Evolutionary conservation across 805 yeast genomes (phyloP), one percentile per base, ranked within the genome.

Genomic region (Kuraishia piskuri): DNA sequence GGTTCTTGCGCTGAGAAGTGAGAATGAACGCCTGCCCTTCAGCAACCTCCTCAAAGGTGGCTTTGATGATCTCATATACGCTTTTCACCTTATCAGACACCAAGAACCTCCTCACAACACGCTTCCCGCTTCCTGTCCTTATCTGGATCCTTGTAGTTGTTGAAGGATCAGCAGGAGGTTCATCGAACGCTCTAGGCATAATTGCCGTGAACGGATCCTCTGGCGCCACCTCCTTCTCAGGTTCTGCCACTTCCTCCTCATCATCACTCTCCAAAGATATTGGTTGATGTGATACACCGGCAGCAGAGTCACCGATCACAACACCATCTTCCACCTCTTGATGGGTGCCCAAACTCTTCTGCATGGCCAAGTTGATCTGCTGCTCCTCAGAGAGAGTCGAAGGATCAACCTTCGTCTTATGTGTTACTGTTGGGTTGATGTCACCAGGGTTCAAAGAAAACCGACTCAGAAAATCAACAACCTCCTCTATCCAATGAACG

Each of bases 111-210:
- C 89, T 84, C 10, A 92, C 85, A 12, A 85, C 70, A 54, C 97
- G 75, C 49, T 83, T 78, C n/a, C 98, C 97, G 61, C 85, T 89
- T 19, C 91, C 94, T 25, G 88, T 78, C 55, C 97, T 76, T n/a
- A 94, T 78, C 68, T 94, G 98, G 23, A 94, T 79, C 61, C 97
- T 75, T 0, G 97, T 88, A 6, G 75, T 70, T 0, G 83, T 74
- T 7, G 74, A 68, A 0, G 80, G 77, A 10, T 78, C 83, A 3
- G 54, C 46, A 5, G 68, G 64, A 0, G 96, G 95, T 61, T 90
- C 97, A 0, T 72, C 71, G 54, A 82, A 80, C 47, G 75, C 76
- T 1, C 63, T 59, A 0, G 91, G 75, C 26, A 63, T 50, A 8
- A 89, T 84, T 0, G 36, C 52, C 3, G 47, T 26, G 19, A 49